Evolutionary conservation across 768 basidiomycete species (phyloP).

Genomic region (Xerocomus potaroensis): DNA sequence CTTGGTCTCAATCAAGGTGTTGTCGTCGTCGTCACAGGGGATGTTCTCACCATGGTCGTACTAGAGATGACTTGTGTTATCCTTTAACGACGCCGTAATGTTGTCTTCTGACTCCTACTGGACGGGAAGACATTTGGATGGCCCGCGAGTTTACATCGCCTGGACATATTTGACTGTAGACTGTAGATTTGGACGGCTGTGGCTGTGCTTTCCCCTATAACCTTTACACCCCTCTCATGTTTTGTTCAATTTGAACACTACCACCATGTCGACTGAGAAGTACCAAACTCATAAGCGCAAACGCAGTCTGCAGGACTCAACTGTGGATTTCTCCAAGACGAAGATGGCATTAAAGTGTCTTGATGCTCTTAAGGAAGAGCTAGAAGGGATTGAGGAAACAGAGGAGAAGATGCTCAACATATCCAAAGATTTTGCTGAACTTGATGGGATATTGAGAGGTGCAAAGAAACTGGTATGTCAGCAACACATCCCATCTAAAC

Average conservation of each 20-base stretch:
- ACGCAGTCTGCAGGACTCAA: too few relatives aligned
- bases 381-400: neutral
- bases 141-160: constrained; percentile 49
- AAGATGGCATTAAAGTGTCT: neutral
- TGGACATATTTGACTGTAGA: too few relatives aligned
- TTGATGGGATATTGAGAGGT: neutral
- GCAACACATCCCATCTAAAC: too few relatives aligned
- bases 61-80: constrained; percentile 35
- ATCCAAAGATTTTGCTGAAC: neutral
- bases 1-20: constrained; percentile 42
- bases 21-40: constrained; percentile 43
- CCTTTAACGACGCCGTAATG: constrained; percentile 33
- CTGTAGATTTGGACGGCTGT: too few relatives aligned
- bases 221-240: too few relatives aligned
- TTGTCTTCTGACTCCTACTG: constrained; percentile 78
- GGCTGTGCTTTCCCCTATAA: too few relatives aligned
- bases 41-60: constrained; percentile 35
- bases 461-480: neutral
- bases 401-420: neutral
- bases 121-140: constrained; percentile 72
- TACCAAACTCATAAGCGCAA: neutral
- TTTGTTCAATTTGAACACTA: too few relatives aligned
- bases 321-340: neutral
- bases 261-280: too few relatives aligned
- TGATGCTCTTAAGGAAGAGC: neutral